Evolutionary conservation across 768 basidiomycete species (phyloP), one percentile per base, ranked within the genome.

Genomic region (Hygrocybe coccinea): DNA sequence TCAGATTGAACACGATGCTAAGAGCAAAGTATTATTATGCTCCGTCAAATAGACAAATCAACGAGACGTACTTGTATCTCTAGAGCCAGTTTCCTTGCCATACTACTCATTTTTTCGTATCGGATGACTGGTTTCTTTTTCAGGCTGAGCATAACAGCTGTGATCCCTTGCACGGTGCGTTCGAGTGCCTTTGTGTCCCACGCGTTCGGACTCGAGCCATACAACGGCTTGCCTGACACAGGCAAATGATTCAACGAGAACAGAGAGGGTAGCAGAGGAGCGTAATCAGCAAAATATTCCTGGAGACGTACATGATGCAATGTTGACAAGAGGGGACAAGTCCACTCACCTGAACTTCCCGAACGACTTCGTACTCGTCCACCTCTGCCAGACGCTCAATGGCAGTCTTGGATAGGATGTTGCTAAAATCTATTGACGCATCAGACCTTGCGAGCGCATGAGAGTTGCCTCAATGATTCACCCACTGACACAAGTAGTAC

Each of bases 241-340:
- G 94, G 91, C 0, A 73, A 73, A 65, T 93, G 81, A 62, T 90
- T 89, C 43, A 98, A 72, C 12, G 94, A 91, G 75, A 95, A 97
- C 21, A 98, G 74, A 38, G 79, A 89, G 1, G 93, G 87, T 2
- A 92, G 74, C 44, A 97, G 76, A 0, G 95, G 92, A 1, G 91
- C 81, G 63, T 94, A 98, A 70, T 99, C 97, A 60, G 93, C 94
- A 69, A 97, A 99, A 74, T 92, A 92, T 81, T 99, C 97, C 94
- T 92, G 75, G 56, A 49, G 17, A 3, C 9, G 49, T 54, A 50
- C 2, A 57, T 55, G 17, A 24, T 45, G 35, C 21, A 22, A 17
- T 22, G 2, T 24, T 14, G 58, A 44, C 41, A 24, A 19, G 44
- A 2, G 41, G 24, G 33, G 47, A 37, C 25, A 22, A 14, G 36